Conservation (phyloP, 345 rosid species). For the Ricinus communis region DNA sequence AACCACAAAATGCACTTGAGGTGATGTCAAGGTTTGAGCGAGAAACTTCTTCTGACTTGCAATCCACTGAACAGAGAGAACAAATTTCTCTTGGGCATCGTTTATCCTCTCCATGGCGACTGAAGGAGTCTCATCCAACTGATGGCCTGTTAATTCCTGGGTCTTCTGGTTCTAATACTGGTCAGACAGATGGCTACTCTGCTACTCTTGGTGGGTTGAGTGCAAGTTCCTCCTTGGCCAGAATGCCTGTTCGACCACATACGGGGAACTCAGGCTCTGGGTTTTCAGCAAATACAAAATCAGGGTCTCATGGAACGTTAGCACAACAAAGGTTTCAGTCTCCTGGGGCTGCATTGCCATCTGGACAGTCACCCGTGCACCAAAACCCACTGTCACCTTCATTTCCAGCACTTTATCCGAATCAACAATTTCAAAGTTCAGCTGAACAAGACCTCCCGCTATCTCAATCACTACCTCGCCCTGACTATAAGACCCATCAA, state of each 20-base stretch:
- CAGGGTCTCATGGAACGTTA: constrained; percentile 44
- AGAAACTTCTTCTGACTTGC: constrained; percentile 43
- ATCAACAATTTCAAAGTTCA: constrained; percentile 30
- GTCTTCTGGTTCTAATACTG: constrained; percentile 22
- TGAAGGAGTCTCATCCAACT: constrained; percentile 34
- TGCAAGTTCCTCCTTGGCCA: constrained; percentile 45
- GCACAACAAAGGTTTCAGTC: constrained; percentile 49
- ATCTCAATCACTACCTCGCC: constrained; percentile 41
- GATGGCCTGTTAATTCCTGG: constrained; percentile 41
- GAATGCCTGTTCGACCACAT: constrained; percentile 46
- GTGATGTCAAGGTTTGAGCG: constrained; percentile 45
- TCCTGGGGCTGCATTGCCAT: constrained; percentile 37
- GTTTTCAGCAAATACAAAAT: constrained; percentile 37
- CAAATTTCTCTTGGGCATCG: constrained; percentile 33
- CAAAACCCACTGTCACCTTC: constrained; percentile 45
- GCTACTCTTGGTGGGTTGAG: constrained; percentile 38
- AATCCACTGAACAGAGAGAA: constrained; percentile 59
- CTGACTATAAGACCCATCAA: constrained; percentile 50
- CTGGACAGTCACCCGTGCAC: constrained; percentile 48
- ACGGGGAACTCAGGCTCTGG: constrained; percentile 42
- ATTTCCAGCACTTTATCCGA: constrained; percentile 26
- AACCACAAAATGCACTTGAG: constrained; percentile 40
- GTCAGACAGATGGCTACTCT: constrained; percentile 50
- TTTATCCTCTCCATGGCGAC: constrained; percentile 42
- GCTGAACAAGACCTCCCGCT: constrained; percentile 38